Conservation (phyloP, 2,329 filamentous ascomycete genomes). For the Dactylellina parvicollis region DNA sequence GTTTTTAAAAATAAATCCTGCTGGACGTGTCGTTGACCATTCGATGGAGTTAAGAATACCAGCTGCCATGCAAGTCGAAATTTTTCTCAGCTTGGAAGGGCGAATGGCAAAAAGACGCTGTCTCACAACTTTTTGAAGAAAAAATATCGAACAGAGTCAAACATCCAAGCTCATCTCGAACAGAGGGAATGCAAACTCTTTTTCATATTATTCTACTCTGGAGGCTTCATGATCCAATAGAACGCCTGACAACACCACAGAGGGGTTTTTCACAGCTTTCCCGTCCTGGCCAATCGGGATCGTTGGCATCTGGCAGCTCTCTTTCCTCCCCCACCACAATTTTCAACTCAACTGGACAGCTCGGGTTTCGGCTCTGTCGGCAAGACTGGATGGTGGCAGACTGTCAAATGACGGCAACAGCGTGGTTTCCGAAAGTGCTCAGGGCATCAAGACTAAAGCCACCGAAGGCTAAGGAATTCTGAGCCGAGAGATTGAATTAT, state of each 20-base stretch:
- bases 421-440: background rate
- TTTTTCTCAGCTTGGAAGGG: background rate
- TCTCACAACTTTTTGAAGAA: background rate
- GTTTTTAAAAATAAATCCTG: no score
- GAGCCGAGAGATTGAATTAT: no score
- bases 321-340: background rate
- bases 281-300: constrained; percentile 20
- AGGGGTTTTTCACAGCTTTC: no score
- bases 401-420: background rate
- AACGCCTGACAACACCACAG: constrained; percentile 8
- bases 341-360: constrained; percentile 3
- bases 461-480: no score
- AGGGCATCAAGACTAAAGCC: no score
- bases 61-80: constrained; percentile 4
- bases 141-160: background rate
- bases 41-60: constrained; percentile 29
- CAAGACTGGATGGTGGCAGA: background rate
- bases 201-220: background rate
- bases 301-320: constrained; percentile 39
- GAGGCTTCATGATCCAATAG: background rate
- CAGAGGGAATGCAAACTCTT: no score
- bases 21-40: background rate
- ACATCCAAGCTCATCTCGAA: background rate
- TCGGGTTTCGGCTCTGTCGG: constrained; percentile 32
- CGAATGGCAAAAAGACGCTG: background rate